Evolutionary conservation across 441 rosid species (phyloP), one percentile per base, ranked within the genome.

Genomic region (Erodium moschatum): DNA sequence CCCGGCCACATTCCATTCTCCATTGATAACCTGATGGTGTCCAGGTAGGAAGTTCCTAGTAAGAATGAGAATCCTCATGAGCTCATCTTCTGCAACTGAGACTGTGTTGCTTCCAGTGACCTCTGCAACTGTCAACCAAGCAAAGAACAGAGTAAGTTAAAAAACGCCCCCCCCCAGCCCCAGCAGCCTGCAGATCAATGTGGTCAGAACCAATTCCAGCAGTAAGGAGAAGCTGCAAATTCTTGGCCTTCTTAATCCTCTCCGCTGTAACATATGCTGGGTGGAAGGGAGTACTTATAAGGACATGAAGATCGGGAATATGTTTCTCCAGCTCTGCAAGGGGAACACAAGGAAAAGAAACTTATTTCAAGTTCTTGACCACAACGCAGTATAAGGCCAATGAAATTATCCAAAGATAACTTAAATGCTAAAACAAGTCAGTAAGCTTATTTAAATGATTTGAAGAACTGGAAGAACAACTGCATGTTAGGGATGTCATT

Each of bases 121-220:
- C 79, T 93, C 97, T 13, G 97, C 98, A 20, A 93, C 98, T 4
- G 97, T 93, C 65, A 90, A 71, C 16, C 97, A 97, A 65, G 97
- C 27, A n/a, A n/a, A n/a, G n/a, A n/a, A n/a, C n/a, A n/a, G n/a
- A n/a, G n/a, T n/a, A n/a, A n/a, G n/a, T n/a, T n/a, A n/a, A n/a
- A n/a, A n/a, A n/a, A n/a, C n/a, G n/a, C n/a, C n/a, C n/a, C n/a
- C n/a, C n/a, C n/a, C n/a, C 97, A 60, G 84, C 90, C 29, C 92
- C 95, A 9, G 97, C 96, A 1, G 97, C 98, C 63, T 86, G 75
- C 60, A 93, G 81, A 73, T 93, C 98, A 7, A 93, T 80, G 72
- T 93, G 98, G 46, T 93, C 98, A 8, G 98, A 93, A 46, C 97
- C 98, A 44, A 93, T 85, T 69, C 98, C 98, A 65, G 96, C 98